Evolutionary conservation across 148 eudicot genomes (phyloP), one percentile per base, ranked within the genome.

Genomic region (Vaccinium corymbosum): DNA sequence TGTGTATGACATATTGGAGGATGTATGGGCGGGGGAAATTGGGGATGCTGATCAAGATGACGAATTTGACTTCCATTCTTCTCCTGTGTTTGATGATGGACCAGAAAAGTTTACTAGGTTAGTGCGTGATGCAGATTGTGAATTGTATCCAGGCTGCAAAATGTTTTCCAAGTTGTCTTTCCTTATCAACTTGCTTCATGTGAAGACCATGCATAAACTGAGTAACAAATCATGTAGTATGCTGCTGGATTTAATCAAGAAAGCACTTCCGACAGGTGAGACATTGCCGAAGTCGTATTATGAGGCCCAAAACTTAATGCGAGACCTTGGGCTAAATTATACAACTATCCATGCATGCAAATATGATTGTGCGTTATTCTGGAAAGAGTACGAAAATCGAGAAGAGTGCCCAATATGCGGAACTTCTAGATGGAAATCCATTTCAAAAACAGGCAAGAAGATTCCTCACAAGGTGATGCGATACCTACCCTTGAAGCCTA

Each of bases 321-420:
- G 22, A 32, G 81, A 53, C 64, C 19, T 78, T 16, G 81, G 64
- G 35, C 64, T 78, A 56, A 56, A 19, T 56, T 56, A 56, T 16
- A 56, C 61, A 15, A 25, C 7, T 19, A 78, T 78, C 8, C 62
- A 78, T 78, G 80, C 35, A 78, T 78, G 80, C 61, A 78, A 78
- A 52, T 32, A 78, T 78, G 80, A 78, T 78, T 78, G 80, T 78
- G 38, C 13, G 5, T 46, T 78, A 22, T 78, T 78, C 16, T 78
- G 32, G 80, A 78, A 78, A 78, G 80, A 35, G 38, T 35, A 35
- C 27, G 13, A 78, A 78, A 52, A 78, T 50, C 17, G 16, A 13
- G 22, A 78, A 22, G 46, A 32, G 16, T 78, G 38, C 14, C 80
- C 46, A 25, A 71, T 71, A 71, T 71, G 75, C 1, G 16, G 38